Conservation (phyloP, 2,329 filamentous ascomycete genomes). For the Aspergillus proliferans region DNA sequence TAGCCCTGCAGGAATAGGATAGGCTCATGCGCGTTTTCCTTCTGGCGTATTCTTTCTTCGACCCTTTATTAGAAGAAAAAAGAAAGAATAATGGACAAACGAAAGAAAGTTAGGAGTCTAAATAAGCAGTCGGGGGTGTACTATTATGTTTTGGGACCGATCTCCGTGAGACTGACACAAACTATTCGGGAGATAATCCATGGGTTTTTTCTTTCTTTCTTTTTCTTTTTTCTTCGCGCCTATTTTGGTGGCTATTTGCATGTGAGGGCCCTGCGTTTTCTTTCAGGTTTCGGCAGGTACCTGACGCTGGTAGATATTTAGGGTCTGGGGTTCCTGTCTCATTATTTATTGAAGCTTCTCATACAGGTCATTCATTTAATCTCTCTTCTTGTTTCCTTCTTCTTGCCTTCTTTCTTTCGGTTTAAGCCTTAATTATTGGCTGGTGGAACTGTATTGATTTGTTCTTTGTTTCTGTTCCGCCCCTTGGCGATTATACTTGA, state of each 20-base stretch:
- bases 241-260: neutral
- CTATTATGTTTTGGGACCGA: neutral
- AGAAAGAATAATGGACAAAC: too few species aligned
- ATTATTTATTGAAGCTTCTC: neutral
- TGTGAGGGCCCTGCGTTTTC: neutral
- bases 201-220: neutral
- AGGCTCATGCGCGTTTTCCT: too few species aligned
- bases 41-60: neutral
- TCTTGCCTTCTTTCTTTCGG: neutral
- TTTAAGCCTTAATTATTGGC: neutral
- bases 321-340: neutral
- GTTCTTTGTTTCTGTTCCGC: too few species aligned
- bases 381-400: neutral
- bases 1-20: too few species aligned
- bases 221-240: neutral
- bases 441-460: too few species aligned
- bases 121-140: neutral
- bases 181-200: neutral
- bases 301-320: neutral
- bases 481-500: too few species aligned
- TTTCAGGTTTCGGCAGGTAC: neutral
- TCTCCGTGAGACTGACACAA: too few species aligned
- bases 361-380: neutral
- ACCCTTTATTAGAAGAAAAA: too few species aligned
- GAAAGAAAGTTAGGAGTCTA: neutral